Evolutionary conservation across 768 basidiomycete genomes (phyloP).

Genomic region (Mycena maculata): DNA sequence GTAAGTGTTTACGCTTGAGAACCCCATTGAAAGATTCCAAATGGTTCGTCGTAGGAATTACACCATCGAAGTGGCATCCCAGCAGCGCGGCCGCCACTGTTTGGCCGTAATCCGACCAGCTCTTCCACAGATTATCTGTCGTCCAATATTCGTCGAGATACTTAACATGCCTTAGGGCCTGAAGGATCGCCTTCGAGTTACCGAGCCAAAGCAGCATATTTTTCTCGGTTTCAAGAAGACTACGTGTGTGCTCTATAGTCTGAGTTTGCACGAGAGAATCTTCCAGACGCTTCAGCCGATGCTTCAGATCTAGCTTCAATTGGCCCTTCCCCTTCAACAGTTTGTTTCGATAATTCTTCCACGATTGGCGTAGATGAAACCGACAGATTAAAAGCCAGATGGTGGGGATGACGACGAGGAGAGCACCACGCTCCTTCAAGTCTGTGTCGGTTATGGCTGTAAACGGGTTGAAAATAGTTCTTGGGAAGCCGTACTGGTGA

Average conservation of each 20-base stretch:
- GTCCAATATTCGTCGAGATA: conserved; percentile 44
- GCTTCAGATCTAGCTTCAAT: conserved; percentile 1
- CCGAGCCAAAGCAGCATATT: background rate
- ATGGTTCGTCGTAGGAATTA: conserved; percentile 54
- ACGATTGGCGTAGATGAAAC: conserved; percentile 51
- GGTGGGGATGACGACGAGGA: conserved; percentile 41
- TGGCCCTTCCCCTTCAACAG: conserved; percentile 13
- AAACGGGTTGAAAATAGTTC: conserved; percentile 35
- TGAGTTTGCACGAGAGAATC: background rate
- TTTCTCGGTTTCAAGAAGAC: background rate
- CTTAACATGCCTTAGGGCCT: conserved; percentile 35
- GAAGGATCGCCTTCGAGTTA: background rate
- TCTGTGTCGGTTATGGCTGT: conserved; percentile 50
- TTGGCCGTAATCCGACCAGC: conserved; percentile 45
- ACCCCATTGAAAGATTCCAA: conserved; percentile 53
- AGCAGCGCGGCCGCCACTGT: conserved; percentile 39
- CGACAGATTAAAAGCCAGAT: conserved; percentile 51
- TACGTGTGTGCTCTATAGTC: background rate
- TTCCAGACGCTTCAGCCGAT: conserved; percentile 3
- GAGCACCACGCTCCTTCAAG: conserved; percentile 44
- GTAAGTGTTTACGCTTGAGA: conserved; percentile 47
- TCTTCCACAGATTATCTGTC: too few species aligned
- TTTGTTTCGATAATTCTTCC: conserved; percentile 43
- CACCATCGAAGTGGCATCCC: conserved; percentile 36
- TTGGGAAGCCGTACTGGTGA: background rate